Conservation (phyloP, 176 grass and related monocot species). For the Triticum timopheevii region DNA sequence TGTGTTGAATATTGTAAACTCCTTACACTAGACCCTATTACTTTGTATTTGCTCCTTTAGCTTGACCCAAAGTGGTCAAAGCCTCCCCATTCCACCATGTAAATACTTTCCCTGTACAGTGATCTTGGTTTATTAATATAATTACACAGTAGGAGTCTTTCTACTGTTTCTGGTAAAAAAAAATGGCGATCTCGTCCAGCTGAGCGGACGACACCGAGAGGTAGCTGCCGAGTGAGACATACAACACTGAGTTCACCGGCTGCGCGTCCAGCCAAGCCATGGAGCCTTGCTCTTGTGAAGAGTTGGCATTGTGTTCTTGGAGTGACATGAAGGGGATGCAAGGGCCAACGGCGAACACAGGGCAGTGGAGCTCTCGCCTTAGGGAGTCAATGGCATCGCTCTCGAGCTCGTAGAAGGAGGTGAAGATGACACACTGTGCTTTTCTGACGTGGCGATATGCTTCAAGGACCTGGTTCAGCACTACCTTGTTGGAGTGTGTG, state of each 20-base stretch:
- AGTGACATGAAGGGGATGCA: slow-evolving; percentile 27
- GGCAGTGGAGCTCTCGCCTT: slow-evolving; percentile 6
- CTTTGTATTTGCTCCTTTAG: no score
- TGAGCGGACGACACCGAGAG: slow-evolving; percentile 18
- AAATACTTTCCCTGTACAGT: no score
- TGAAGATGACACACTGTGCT: slow-evolving; percentile 52
- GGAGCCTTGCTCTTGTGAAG: background rate
- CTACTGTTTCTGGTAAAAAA: no score
- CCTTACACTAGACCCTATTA: no score
- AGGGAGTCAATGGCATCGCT: slow-evolving; percentile 7
- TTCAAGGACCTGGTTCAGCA: background rate
- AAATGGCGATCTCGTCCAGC: slow-evolving; percentile 39
- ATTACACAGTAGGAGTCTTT: no score
- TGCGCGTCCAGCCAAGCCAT: slow-evolving; percentile 39
- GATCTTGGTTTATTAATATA: no score
- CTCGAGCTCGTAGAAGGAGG: slow-evolving; percentile 47
- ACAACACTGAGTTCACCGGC: slow-evolving; percentile 31
- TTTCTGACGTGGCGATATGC: slow-evolving; percentile 21
- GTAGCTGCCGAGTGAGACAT: slow-evolving; percentile 57
- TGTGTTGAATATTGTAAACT: no score
- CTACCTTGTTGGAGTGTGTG: background rate
- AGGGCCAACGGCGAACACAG: slow-evolving; percentile 28
- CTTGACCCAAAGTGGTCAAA: no score
- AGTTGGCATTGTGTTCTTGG: background rate
- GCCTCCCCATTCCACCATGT: no score